These are phyloP conservation scores for Tricholoma terreum DNA, from an alignment of 768 basidiomycete species.

Conservation along the genomic window DNA sequence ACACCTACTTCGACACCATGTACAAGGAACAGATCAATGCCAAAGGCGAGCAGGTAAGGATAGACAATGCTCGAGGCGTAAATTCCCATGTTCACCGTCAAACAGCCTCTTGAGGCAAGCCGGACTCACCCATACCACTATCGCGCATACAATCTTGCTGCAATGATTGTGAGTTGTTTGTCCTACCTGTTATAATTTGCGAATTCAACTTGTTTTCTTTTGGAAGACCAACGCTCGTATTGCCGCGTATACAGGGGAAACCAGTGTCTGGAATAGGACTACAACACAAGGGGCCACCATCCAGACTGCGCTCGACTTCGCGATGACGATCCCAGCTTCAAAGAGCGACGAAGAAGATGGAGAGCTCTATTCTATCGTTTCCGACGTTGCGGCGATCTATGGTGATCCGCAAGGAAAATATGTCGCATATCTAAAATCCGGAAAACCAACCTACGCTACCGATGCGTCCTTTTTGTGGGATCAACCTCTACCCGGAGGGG, in stretches of 20 bases:
- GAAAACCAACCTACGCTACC: conserved; percentile 35
- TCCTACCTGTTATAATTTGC: background rate
- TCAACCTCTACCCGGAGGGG: conserved; percentile 45
- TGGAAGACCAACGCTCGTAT: conserved; percentile 57
- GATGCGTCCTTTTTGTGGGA: conserved; percentile 54
- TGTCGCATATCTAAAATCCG: conserved; percentile 41
- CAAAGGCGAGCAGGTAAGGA: conserved; percentile 53
- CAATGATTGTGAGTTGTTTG: conserved; percentile 52
- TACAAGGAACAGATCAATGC: conserved; percentile 55
- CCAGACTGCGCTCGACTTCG: conserved; percentile 55
- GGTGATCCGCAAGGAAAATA: conserved; percentile 63
- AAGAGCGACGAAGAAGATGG: conserved; percentile 32
- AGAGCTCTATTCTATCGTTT: conserved; percentile 57
- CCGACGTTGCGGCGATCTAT: conserved; percentile 52
- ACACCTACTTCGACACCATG: conserved; percentile 47
- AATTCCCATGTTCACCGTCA: background rate
- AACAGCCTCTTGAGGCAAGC: conserved; percentile 55
- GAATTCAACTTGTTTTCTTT: background rate
- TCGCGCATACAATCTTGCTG: conserved; percentile 63
- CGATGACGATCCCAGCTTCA: conserved; percentile 43
- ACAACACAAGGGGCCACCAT: conserved; percentile 52
- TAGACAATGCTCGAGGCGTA: background rate
- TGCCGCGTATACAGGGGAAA: conserved; percentile 42
- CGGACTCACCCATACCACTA: conserved; percentile 68
- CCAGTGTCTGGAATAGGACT: conserved; percentile 47